phyloP scores from a whole-genome alignment of 1,284 basidiomycete species.

The Mycena sp. region DNA sequence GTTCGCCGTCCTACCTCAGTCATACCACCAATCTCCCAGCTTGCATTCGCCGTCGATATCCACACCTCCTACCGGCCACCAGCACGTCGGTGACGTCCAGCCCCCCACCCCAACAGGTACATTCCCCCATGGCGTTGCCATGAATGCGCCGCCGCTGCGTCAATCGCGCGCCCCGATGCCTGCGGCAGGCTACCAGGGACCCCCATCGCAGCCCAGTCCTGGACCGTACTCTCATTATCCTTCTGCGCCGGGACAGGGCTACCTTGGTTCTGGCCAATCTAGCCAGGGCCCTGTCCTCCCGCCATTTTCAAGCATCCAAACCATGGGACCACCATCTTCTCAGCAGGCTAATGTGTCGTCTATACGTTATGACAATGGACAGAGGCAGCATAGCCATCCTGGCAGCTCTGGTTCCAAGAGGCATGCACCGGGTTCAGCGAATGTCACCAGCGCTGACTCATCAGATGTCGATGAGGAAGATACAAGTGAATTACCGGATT shows the following conservation, averaged over 20 bases:
- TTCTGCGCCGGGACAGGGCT: conserved; percentile 40
- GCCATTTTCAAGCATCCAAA: conserved; percentile 75
- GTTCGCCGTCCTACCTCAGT: conserved; percentile 71
- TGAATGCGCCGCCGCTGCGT: conserved; percentile 35
- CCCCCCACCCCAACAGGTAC: conserved; percentile 44
- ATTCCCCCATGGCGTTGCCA: conserved; percentile 42
- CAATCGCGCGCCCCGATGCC: conserved; percentile 40
- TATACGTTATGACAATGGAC: conserved; percentile 61
- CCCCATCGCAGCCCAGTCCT: conserved; percentile 37
- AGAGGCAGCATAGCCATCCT: conserved; percentile 49
- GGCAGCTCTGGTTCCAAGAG: conserved; percentile 58
- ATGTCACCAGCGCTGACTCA: conserved; percentile 77
- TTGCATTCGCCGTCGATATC: conserved; percentile 73
- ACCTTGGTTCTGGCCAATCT: conserved; percentile 35
- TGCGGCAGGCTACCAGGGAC: conserved; percentile 39
- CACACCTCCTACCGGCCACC: conserved; percentile 60
- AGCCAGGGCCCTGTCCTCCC: conserved; percentile 65
- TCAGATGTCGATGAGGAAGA: conserved; percentile 80
- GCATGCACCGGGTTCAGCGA: conserved; percentile 65
- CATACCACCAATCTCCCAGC: conserved; percentile 70
- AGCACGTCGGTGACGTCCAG: conserved; percentile 48
- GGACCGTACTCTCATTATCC: conserved; percentile 46
- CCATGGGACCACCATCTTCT: conserved; percentile 59
- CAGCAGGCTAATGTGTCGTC: conserved; percentile 65
- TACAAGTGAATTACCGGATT: conserved; percentile 80